Evolutionary conservation across 2,329 filamentous ascomycete genomes (phyloP), one percentile per base, ranked within the genome.

Genomic region (Cercospora sp.): DNA sequence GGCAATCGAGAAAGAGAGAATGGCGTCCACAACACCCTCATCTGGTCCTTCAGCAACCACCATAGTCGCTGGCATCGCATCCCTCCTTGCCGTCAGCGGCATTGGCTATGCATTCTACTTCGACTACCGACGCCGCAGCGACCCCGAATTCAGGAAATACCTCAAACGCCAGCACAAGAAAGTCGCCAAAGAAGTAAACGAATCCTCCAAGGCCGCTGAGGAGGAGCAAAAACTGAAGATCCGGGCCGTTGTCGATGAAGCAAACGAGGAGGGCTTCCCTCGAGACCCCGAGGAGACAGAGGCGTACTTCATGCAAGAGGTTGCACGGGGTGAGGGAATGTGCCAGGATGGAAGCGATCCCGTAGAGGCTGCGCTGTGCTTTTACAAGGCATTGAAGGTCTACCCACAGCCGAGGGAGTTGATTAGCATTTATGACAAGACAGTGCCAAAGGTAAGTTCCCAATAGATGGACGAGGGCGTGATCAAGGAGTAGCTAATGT

Each of bases 311-410:
- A 96, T 98, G 88, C 90, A 93, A 79, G 93, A 97, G 82, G 93
- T 99, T 72, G 92, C 93, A 75, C 85, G 89, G 78, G 95, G 95
- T 78, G 95, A 99, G 85, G 83, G 87, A 65, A 86, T 97, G 78
- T 92, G 90, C 78, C 84, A 88, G 76, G 91, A 96, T 81, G 92
- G 93, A 95, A 82, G 87, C 73, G 87, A 90, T 77, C 84, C 86
- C 48, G 81, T 97, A 67, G 94, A 97, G 73, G 92, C 95, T 62
- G 94, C 95, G 59, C 84, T 98, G 69, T 93, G 92, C 81, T 99
- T 99, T 84, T 99, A 98, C 88, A 96, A 94, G 86, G 95, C 94
- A 55, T 87, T 99, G 74, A 99, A 99, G 87, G 95, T 98, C 75
- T 99, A 99, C 83, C 95, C 95, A 63, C 91, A 92, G 76, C 95